Evolutionary conservation across 306 rosid species (phyloP), one percentile per base, ranked within the genome.

Genomic region (Pyrus communis): DNA sequence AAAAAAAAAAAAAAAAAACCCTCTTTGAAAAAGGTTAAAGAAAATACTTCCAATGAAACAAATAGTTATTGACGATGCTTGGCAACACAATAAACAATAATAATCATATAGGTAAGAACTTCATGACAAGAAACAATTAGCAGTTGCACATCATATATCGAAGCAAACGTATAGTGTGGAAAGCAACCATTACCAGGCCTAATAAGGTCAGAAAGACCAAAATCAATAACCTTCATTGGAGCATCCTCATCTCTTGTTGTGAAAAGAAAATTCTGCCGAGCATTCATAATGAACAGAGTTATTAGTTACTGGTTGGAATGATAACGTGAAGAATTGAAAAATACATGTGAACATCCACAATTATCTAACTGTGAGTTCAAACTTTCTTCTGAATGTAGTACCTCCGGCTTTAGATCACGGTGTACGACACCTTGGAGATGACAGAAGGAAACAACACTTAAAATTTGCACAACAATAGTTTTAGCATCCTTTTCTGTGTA

Each of bases 391-490:
- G 30, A 75, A 40, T 69, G 59, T 15, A 45, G 70, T 84, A 94
- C 98, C 98, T 95, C 98, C 68, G 98, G 98, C 86, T 95, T 95
- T 69, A 95, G 87, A 82, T 95, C 98, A 62, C 98, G 97, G 62
- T 92, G 98, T 72, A 92, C 95, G 23, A 95, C 97, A 59, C 98
- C 98, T 82, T 95, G 98, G 75, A 92, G 93, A 86, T 92, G 98
- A 81, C 95, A 92, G 82, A 78, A 92, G 30, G 98, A 84, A 80
- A 87, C 95, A 23, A 90, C 98, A 79, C 82, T 85, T 42, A 92
- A 81, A 77, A 95, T 95, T 86, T 95, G 98, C 78, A 88, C 84
- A 82, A 95, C 76, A 85, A 92, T 95, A 74, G 82, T 84, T 88
- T 95, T 95, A 51, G 98, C 97, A 18, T 92, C 98, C 63, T 89